phyloP scores from a whole-genome alignment of 2,329 filamentous ascomycete genomes.

The Botrytis deweyae region DNA sequence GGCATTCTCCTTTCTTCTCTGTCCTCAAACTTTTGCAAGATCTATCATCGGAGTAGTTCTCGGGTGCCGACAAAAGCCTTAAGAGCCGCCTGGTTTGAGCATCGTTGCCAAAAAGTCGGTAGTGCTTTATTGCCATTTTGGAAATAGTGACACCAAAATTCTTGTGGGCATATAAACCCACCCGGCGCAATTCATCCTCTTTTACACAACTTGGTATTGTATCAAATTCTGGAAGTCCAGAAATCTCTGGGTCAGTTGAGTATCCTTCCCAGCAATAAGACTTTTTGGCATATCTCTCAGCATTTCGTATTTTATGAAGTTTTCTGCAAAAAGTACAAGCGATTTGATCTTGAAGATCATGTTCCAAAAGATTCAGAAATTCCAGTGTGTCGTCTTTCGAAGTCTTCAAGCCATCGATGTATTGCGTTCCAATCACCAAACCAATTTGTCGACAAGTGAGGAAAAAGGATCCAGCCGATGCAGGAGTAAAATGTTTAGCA shows the following conservation, averaged over 20 bases:
- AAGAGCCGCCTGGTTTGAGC: not conserved
- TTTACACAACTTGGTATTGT: not conserved
- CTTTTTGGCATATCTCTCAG: not conserved
- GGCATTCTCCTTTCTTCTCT: not conserved
- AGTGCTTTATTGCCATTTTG: not conserved
- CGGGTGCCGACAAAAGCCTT: not conserved
- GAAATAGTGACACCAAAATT: not conserved
- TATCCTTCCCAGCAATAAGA: not conserved
- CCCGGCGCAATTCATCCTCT: accelerated
- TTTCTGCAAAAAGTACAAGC: not conserved
- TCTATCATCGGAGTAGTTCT: not conserved
- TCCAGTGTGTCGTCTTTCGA: not conserved
- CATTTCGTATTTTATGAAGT: not conserved
- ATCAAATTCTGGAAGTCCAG: not conserved
- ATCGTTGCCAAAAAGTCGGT: not conserved
- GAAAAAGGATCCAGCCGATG: not conserved
- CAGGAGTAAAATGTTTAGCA: not conserved
- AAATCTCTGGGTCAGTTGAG: not conserved
- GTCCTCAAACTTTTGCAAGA: not conserved
- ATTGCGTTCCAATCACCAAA: not conserved
- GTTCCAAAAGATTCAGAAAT: not conserved
- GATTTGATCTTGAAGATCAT: not conserved
- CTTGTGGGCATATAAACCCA: not conserved
- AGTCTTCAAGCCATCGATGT: not conserved
- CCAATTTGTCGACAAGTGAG: not conserved